Percentiles rank a stretch among this genome's conserved stretches.
Evolutionary conservation across 2,329 filamentous ascomycete species (phyloP).

Genomic region (Diaporthe capsici): DNA sequence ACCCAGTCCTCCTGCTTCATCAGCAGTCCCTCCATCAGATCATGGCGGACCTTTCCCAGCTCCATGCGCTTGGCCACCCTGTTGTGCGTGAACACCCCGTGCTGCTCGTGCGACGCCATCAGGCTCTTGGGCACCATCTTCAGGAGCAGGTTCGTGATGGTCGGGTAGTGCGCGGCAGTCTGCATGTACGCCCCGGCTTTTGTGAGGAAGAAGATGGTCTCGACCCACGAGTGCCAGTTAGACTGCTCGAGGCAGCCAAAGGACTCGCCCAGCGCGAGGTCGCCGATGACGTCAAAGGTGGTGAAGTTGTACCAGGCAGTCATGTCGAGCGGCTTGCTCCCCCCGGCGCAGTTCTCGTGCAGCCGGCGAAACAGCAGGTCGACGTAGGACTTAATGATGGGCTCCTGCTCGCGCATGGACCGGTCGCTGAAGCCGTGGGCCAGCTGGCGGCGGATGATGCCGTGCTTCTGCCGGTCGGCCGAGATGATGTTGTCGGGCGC

Average conservation of each 20-base stretch:
- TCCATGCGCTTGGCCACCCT: slow-evolving; percentile 38
- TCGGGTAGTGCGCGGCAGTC: slow-evolving; percentile 14
- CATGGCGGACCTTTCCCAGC: slow-evolving; percentile 35
- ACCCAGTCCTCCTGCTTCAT: slow-evolving; percentile 32
- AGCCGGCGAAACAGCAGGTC: slow-evolving; percentile 34
- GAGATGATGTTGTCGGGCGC: slow-evolving; percentile 28
- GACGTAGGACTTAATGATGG: slow-evolving; percentile 37
- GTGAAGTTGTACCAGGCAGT: slow-evolving; percentile 38
- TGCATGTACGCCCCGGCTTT: slow-evolving; percentile 16
- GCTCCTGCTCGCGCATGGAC: slow-evolving; percentile 37
- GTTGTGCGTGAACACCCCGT: slow-evolving; percentile 26
- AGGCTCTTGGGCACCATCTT: slow-evolving; percentile 21
- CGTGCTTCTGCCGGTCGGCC: slow-evolving; percentile 38
- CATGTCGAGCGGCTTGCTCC: slow-evolving; percentile 15
- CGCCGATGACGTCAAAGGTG: slow-evolving; percentile 38
- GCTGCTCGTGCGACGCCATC: slow-evolving; percentile 9
- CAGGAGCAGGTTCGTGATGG: background rate
- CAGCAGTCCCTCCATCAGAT: slow-evolving; percentile 36
- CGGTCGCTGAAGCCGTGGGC: slow-evolving; percentile 38
- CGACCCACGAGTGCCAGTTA: slow-evolving; percentile 38
- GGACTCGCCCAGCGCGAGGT: slow-evolving; percentile 38
- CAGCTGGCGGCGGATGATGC: slow-evolving; percentile 29
- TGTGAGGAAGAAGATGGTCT: slow-evolving; percentile 36
- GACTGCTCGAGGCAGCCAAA: slow-evolving; percentile 38
- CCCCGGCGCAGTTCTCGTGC: slow-evolving; percentile 27